Percentiles rank a stretch among this genome's conserved stretches.
These are phyloP conservation scores for Plasmodiophora brassicae DNA, from an alignment of 208 protist species.

Conservation along the genomic window DNA sequence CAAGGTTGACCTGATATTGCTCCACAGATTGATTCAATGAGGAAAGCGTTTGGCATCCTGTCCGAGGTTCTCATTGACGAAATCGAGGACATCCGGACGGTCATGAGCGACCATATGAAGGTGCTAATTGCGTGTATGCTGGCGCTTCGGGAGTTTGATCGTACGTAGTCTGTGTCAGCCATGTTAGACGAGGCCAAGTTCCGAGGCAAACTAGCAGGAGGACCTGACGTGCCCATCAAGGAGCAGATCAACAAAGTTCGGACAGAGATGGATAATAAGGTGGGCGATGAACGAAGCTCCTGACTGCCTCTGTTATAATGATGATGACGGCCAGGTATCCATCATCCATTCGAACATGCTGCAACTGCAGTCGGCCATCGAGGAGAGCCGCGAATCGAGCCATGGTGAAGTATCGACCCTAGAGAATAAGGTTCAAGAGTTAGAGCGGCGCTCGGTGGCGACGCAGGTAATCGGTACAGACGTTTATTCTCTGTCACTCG, in stretches of 20 bases:
- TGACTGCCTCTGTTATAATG: neutral
- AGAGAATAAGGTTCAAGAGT: neutral
- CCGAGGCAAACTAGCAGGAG: neutral
- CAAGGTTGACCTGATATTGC: neutral
- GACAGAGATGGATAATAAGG: neutral
- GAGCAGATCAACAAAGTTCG: neutral
- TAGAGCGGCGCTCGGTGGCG: neutral
- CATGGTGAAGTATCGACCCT: too few species aligned
- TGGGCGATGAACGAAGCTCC: neutral
- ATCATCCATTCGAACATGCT: conserved; percentile 30
- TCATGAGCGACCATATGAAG: neutral
- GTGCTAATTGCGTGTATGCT: neutral
- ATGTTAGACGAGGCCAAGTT: neutral
- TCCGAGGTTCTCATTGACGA: conserved; percentile 18
- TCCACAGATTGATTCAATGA: neutral
- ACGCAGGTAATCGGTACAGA: neutral
- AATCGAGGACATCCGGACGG: neutral
- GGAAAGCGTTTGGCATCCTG: conserved; percentile 10
- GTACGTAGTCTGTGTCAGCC: neutral
- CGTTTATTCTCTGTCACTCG: neutral
- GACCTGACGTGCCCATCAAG: neutral
- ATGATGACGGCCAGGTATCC: neutral
- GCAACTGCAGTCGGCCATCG: conserved; percentile 2
- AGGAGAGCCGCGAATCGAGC: too few species aligned
- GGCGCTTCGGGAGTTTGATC: neutral